phyloP scores from a whole-genome alignment of 768 basidiomycete species.

The Auricularia sp. region DNA sequence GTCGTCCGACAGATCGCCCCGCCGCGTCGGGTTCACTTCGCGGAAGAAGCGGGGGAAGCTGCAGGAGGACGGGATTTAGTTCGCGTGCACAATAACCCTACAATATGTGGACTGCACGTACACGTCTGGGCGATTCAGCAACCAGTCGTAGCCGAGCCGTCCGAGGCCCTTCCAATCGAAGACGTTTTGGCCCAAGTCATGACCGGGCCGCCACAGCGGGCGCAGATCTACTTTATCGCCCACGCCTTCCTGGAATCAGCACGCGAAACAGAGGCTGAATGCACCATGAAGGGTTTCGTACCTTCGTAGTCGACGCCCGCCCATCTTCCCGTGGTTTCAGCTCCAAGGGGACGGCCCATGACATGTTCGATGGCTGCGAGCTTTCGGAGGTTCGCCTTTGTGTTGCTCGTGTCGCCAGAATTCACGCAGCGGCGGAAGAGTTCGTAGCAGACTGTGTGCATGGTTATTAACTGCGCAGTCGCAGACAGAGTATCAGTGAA shows the following conservation, averaged over 20 bases:
- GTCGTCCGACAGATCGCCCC: constrained; percentile 4
- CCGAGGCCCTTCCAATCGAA: constrained; percentile 17
- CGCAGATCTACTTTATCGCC: constrained; percentile 14
- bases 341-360: constrained; percentile 15
- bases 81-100: neutral
- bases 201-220: constrained; percentile 14
- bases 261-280: neutral
- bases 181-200: constrained; percentile 6
- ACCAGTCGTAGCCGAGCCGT: constrained; percentile 11
- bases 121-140: constrained; percentile 16
- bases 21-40: constrained; percentile 10
- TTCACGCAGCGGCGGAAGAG: constrained; percentile 14
- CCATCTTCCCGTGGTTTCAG: constrained; percentile 12
- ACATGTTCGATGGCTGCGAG: constrained; percentile 16
- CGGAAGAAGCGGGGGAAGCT: constrained; percentile 20
- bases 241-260: constrained; percentile 3
- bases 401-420: constrained; percentile 10
- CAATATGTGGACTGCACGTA: constrained; percentile 6
- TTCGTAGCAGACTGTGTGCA: constrained; percentile 14
- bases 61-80: neutral
- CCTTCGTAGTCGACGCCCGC: constrained; percentile 15
- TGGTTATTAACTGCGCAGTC: constrained; percentile 10
- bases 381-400: constrained; percentile 2
- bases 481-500: neutral
- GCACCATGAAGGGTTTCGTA: neutral